phyloP scores from a whole-genome alignment of 2,329 filamentous ascomycete genomes.

The Didymella pinodella region DNA sequence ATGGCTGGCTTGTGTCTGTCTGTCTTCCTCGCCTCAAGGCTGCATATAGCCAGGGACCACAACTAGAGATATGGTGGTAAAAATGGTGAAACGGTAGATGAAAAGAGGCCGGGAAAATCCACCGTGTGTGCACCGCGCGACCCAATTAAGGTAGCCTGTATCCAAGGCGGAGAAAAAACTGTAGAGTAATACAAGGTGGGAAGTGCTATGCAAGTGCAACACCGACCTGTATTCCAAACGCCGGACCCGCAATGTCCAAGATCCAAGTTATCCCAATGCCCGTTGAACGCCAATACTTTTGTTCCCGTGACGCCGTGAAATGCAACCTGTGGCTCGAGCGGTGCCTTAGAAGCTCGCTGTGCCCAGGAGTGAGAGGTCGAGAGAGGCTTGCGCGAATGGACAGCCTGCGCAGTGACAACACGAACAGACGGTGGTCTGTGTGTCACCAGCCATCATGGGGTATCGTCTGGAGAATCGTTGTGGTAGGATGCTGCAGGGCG shows the following conservation, averaged over 20 bases:
- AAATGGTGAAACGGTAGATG: conserved; percentile 23
- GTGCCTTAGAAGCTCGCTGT: conserved; percentile 27
- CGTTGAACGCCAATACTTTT: conserved; percentile 51
- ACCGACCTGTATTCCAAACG: conserved; percentile 50
- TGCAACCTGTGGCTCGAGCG: conserved; percentile 46
- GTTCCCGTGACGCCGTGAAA: conserved; percentile 52
- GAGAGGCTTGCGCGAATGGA: conserved; percentile 32
- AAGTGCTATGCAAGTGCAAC: conserved; percentile 49
- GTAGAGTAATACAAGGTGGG: conserved; percentile 42
- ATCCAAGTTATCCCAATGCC: conserved; percentile 44
- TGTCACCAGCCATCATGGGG: conserved; percentile 45
- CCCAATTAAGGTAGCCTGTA: conserved; percentile 33
- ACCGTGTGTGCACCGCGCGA: conserved; percentile 28
- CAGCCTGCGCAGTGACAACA: conserved; percentile 36
- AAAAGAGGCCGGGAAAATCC: conserved; percentile 21
- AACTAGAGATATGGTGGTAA: conserved; percentile 28
- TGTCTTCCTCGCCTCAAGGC: conserved; percentile 36
- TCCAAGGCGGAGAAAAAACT: conserved; percentile 31
- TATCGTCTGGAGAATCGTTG: conserved; percentile 44
- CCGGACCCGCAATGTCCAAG: conserved; percentile 45
- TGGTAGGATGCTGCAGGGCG: conserved; percentile 36
- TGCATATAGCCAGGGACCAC: conserved; percentile 29
- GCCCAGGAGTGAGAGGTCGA: conserved; percentile 33
- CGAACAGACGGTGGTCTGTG: conserved; percentile 33
- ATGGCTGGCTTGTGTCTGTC: conserved; percentile 48